Conservation (phyloP, 2,329 filamentous ascomycete species). For the Volutella citrinella region DNA sequence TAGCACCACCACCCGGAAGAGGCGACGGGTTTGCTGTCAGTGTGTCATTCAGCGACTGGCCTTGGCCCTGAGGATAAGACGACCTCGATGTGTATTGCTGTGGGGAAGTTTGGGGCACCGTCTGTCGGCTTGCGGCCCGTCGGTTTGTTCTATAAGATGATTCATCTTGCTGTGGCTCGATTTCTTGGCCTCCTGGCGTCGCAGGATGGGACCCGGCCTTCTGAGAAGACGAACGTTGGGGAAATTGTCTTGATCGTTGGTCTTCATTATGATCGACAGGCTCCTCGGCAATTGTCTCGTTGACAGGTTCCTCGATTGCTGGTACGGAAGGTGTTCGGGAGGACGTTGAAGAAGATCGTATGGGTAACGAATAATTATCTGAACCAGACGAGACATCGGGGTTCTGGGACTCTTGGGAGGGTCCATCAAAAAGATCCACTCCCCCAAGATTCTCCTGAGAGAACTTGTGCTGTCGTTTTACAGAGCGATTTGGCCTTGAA, state of each 20-base stretch:
- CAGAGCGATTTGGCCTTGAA: slow-evolving; percentile 53
- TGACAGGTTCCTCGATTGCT: slow-evolving; percentile 68
- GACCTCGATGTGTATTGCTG: slow-evolving; percentile 27
- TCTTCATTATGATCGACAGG: slow-evolving; percentile 24
- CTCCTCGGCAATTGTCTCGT: slow-evolving; percentile 47
- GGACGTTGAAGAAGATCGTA: slow-evolving; percentile 31
- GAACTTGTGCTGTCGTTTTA: slow-evolving; percentile 48
- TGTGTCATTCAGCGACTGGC: slow-evolving; percentile 25
- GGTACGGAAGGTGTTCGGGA: slow-evolving; percentile 30
- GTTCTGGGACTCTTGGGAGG: slow-evolving; percentile 32
- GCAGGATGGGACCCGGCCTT: slow-evolving; percentile 43
- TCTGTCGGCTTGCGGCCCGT: slow-evolving; percentile 15
- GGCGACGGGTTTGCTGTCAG: slow-evolving; percentile 51
- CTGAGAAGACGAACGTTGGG: slow-evolving; percentile 56
- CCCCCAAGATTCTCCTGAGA: slow-evolving; percentile 41
- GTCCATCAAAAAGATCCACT: slow-evolving; percentile 45
- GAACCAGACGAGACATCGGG: slow-evolving; percentile 14
- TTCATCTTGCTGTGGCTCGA: slow-evolving; percentile 33
- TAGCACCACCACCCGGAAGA: slow-evolving; percentile 64
- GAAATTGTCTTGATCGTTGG: slow-evolving; percentile 35
- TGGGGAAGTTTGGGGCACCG: slow-evolving; percentile 16
- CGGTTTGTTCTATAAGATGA: slow-evolving; percentile 43
- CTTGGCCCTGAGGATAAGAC: slow-evolving; percentile 21
- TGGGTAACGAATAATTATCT: slow-evolving; percentile 29
- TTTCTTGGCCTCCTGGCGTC: slow-evolving; percentile 25